phyloP scores from a whole-genome alignment of 177 flowering plant species.

The Vitis hybrid region DNA sequence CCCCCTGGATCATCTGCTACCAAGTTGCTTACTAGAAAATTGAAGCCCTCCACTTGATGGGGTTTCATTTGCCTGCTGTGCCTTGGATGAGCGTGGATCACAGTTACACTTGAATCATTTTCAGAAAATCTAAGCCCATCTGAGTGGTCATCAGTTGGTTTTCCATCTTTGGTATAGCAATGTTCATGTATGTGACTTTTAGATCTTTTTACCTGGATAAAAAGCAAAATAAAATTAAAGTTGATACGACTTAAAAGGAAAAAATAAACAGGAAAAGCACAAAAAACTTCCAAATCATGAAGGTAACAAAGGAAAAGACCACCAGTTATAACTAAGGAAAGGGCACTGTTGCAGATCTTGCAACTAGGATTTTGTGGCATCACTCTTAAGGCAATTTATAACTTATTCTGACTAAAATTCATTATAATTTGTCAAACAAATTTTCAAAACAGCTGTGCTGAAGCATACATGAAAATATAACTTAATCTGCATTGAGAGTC shows the following conservation, averaged over 20 bases:
- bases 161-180: slow-evolving; percentile 26
- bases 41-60: slow-evolving; percentile 84
- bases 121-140: slow-evolving; percentile 31
- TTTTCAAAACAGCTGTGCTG: too few species aligned
- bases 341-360: too few species aligned
- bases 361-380: too few species aligned
- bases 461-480: too few species aligned
- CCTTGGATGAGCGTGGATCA: slow-evolving; percentile 68
- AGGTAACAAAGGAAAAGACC: too few species aligned
- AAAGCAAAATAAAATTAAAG: background rate
- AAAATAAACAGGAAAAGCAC: background rate
- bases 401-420: too few species aligned
- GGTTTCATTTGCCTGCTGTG: slow-evolving; percentile 80
- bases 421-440: too few species aligned
- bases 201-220: slow-evolving; percentile 34
- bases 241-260: background rate
- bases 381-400: too few species aligned
- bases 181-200: slow-evolving; percentile 38
- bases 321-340: too few species aligned
- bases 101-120: slow-evolving; percentile 29
- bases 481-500: too few species aligned
- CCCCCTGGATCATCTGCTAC: slow-evolving; percentile 74
- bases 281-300: too few species aligned
- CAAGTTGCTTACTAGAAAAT: slow-evolving; percentile 65
- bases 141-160: slow-evolving; percentile 11